Evolutionary conservation across 73 alveolate species (phyloP), one percentile per base, ranked within the genome.

Genomic region (Stentor roeselii): DNA sequence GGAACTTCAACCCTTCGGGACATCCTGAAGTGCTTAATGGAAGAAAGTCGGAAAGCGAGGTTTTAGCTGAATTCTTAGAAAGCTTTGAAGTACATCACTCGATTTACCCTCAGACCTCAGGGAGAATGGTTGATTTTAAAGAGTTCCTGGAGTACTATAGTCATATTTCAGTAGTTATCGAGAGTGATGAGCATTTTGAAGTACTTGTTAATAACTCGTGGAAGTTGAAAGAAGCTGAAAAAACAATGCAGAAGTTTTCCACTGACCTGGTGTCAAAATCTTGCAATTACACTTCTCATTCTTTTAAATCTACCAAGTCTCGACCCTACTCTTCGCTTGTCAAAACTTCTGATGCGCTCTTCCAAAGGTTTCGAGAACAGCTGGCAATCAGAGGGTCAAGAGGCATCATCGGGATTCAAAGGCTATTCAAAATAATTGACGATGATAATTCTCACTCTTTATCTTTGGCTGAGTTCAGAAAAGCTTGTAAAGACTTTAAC

Each of bases 161-260:
- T 76, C 89, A 92, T 85, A 89, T 93, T 27, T 75, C 92, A 50
- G 96, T 95, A 82, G 83, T 92, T 37, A 90, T 93, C 40, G 97
- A 94, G 75, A 92, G 92, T 60, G 98, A 94, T 86, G 97, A 94
- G 75, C 90, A 93, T 84, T 94, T 94, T 78, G 93, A 92, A 59
- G 88, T 86, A 36, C 83, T 92, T 92, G 83, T 94, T 27, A 90
- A 91, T 86, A 94, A 93, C 82, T 94, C 97, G 60, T 94, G 98
- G 98, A 61, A 61, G 42, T 36, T 61, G 78, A 38, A 78, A 86
- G 61, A 82, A 80, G 2, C 84, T 41, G 84, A 87, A 60, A 36
- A 87, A 83, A 35, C 59, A 86, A n/a, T n/a, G n/a, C n/a, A n/a
- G n/a, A n/a, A n/a, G n/a, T n/a, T n/a, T n/a, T n/a, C n/a, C n/a